phyloP scores from a whole-genome alignment of 2,329 filamentous ascomycete species.

The Talaromyces sp. region DNA sequence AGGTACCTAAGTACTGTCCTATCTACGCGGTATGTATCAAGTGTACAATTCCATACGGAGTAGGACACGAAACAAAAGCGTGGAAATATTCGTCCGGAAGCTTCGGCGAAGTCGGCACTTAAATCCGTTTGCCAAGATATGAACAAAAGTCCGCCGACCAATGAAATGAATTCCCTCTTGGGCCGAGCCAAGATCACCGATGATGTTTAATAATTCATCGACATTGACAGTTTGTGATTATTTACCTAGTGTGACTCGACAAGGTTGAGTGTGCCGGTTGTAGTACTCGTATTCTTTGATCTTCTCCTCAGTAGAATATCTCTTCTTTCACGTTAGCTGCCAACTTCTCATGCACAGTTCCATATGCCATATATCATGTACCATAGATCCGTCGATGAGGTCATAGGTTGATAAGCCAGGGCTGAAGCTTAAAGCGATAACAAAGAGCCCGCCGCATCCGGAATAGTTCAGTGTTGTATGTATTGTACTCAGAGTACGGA shows the following conservation, averaged over 20 bases:
- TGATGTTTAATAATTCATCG: background rate
- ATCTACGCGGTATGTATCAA: background rate
- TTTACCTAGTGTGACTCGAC: too few species aligned
- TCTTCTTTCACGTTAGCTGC: background rate
- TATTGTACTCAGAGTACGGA: too few species aligned
- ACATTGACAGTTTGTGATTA: background rate
- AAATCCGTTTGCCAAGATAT: background rate
- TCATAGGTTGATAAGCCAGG: background rate
- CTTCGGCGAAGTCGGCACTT: slow-evolving; percentile 1
- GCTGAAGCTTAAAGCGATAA: background rate
- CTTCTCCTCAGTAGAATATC: too few species aligned
- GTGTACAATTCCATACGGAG: background rate
- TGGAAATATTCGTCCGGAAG: slow-evolving; percentile 4
- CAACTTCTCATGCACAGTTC: background rate
- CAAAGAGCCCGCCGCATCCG: background rate
- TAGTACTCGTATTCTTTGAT: too few species aligned
- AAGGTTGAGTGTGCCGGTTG: too few species aligned
- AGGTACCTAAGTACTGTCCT: background rate
- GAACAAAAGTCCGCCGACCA: background rate
- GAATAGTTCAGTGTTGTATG: background rate
- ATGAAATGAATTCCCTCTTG: background rate
- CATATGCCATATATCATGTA: background rate
- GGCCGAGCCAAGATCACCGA: slow-evolving; percentile 1
- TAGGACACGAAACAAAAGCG: background rate
- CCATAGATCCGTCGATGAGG: background rate